Percentiles rank a stretch among this genome's conserved stretches.
These are phyloP conservation scores for Alternaria sp. DNA, from an alignment of 2,329 filamentous ascomycete species.

Conservation along the genomic window DNA sequence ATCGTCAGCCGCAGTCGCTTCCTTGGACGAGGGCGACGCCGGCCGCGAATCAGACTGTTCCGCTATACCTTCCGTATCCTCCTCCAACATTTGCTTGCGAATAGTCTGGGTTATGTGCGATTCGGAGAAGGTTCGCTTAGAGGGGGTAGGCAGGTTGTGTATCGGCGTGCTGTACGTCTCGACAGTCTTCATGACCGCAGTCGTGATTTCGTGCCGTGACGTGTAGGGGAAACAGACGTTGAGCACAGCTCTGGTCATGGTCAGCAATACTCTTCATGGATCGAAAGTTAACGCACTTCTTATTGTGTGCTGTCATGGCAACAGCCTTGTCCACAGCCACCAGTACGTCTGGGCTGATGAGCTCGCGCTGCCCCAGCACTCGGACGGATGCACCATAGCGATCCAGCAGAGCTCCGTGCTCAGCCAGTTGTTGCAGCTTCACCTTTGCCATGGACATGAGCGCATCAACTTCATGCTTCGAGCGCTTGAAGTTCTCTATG, in stretches of 20 bases:
- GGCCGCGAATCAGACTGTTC: constrained; percentile 42
- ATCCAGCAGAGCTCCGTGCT: constrained; percentile 92
- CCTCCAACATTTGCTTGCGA: constrained; percentile 59
- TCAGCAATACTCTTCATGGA: constrained; percentile 11
- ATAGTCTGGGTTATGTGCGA: constrained; percentile 88
- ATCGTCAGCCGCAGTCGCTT: constrained; percentile 38
- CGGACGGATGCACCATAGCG: constrained; percentile 89
- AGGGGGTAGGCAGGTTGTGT: constrained; percentile 60
- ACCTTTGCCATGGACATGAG: constrained; percentile 98
- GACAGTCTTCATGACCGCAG: constrained; percentile 87
- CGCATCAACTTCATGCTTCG: constrained; percentile 94
- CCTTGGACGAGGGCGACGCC: constrained; percentile 49
- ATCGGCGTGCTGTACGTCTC: constrained; percentile 82
- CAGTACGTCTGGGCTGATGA: constrained; percentile 87
- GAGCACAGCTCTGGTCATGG: constrained; percentile 65
- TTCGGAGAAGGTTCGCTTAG: constrained; percentile 80
- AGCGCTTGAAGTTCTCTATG: constrained; percentile 98
- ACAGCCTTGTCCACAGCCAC: constrained; percentile 88
- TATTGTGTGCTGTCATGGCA: constrained; percentile 86
- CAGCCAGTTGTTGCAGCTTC: constrained; percentile 88
- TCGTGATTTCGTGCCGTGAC: constrained; percentile 92
- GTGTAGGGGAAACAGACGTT: constrained; percentile 99
- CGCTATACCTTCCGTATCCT: constrained; percentile 46
- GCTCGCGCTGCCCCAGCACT: constrained; percentile 82
- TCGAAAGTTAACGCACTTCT: constrained; percentile 64